A percentile compares a stretch with the other conserved stretches of the same genome.
These are phyloP conservation scores for Cucurbita pepo DNA, from an alignment of 306 rosid species.

Conservation along the genomic window DNA sequence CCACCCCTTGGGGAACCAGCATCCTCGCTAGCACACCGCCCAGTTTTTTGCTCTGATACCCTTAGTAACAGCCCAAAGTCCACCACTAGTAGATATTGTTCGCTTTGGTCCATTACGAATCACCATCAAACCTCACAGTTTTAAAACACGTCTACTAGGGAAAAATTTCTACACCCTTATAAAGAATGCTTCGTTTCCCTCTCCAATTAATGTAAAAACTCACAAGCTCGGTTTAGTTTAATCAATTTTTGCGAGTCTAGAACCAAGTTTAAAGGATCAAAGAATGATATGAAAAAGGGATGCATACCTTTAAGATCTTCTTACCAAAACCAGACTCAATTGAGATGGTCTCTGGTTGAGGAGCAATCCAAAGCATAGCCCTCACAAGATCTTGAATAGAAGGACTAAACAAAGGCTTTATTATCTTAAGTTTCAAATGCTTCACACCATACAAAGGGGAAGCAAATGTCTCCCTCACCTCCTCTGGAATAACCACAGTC, in stretches of 20 bases:
- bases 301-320: background rate
- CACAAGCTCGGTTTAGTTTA: background rate
- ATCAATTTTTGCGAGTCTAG: background rate
- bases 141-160: too few relatives aligned
- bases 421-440: background rate
- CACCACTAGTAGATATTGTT: too few relatives aligned
- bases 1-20: too few relatives aligned
- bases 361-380: slow-evolving; percentile 7
- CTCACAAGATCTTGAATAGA: background rate
- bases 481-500: background rate
- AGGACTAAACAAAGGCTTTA: background rate
- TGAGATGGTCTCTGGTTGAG: background rate
- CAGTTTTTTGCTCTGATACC: too few relatives aligned
- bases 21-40: too few relatives aligned
- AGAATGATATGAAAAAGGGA: background rate
- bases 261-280: background rate
- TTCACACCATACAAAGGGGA: slow-evolving; percentile 6
- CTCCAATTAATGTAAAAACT: too few relatives aligned
- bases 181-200: too few relatives aligned
- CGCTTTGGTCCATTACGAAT: too few relatives aligned
- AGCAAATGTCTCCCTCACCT: background rate
- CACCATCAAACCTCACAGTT: too few relatives aligned
- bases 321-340: slow-evolving; percentile 1
- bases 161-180: too few relatives aligned
- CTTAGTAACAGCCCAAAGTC: too few relatives aligned